These are phyloP conservation scores for Coleophoma cylindrospora DNA, from an alignment of 2,329 filamentous ascomycete species.

Conservation along the genomic window DNA sequence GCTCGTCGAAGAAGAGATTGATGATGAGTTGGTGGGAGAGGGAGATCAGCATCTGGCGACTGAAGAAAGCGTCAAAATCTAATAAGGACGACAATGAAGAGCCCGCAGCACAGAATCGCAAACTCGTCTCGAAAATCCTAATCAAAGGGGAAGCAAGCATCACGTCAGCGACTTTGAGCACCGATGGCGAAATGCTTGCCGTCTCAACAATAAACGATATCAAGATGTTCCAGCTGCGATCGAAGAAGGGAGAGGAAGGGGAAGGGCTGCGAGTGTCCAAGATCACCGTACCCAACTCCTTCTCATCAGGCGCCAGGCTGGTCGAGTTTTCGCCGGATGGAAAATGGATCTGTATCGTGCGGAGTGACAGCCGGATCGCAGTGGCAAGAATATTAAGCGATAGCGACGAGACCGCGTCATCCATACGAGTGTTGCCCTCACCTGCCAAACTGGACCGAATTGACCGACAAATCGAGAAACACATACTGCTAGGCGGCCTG, in stretches of 20 bases:
- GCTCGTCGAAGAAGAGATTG: constrained; percentile 67
- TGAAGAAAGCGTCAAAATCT: constrained; percentile 26
- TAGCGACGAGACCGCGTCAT: constrained; percentile 28
- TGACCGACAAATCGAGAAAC: constrained; percentile 47
- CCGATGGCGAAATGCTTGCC: constrained; percentile 68
- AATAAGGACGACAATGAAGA: constrained; percentile 38
- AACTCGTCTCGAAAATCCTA: constrained; percentile 64
- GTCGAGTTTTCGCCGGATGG: constrained; percentile 66
- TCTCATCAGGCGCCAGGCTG: constrained; percentile 62
- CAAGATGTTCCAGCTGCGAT: constrained; percentile 69
- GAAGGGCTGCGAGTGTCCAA: constrained; percentile 67
- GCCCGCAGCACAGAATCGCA: constrained; percentile 42
- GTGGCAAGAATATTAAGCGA: constrained; percentile 42
- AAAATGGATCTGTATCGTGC: constrained; percentile 63
- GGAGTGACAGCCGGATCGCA: constrained; percentile 53
- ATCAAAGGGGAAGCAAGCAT: constrained; percentile 77
- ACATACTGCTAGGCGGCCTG: constrained; percentile 57
- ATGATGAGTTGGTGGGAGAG: constrained; percentile 91
- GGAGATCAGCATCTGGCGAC: constrained; percentile 78
- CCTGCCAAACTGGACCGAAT: constrained; percentile 47
- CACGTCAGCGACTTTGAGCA: constrained; percentile 66
- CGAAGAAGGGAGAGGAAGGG: constrained; percentile 42
- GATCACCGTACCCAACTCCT: constrained; percentile 53
- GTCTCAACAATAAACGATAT: constrained; percentile 69
- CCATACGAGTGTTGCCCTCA: constrained; percentile 34